Base-by-base conservation (phyloP, 371 early-diverging fungal genomes). In the Mucor plumbeus region DNA sequence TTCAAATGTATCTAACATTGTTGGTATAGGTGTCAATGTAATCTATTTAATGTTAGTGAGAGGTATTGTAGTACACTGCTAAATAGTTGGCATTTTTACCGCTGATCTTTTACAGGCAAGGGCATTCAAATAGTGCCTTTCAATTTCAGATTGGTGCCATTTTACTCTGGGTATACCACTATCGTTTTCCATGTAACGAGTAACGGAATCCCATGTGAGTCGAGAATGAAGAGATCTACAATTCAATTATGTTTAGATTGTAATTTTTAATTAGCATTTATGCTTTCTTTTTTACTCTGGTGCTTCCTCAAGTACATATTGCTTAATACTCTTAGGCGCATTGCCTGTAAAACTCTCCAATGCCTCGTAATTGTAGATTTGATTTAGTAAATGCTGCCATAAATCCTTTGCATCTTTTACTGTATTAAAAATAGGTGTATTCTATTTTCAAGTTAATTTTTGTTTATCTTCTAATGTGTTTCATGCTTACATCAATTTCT, bases 131-230 rank as follows among this genome's bases (percentile, higher is more conserved):
- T 73, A 47, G 63, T 66, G 17, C 15, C 58, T 62, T 62, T 73
- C 73, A 21, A 60, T 73, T 50, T 66, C 60, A 56, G 73, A 73
- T 9, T 64, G 50, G 5, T 47, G 40, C 73, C 73, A 73, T 61
- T 50, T 66, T 6, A 73, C 73, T 64, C 60, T 73, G 14, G 73
- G 73, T 34, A 69, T 59, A 13, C 73, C 73, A 14, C 65, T 69
- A 41, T 73, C 73, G 57, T 63, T 63, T 34, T 73, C 73, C 61
- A 63, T 69, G 38, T 56, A 40, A 39, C 48, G 56, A 19, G 73
- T 73, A 8, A 73, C 67, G 4, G 64, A 53, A 39, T 65, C 65
- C 73, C 73, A 73, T 5, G 70, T 73, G 8, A 73, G 40, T 15
- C 64, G 53, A 14, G 68, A 48, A 26, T 66, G 67, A 6, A 73